Evolutionary conservation across 495 filamentous ascomycete genomes (phyloP).

Genomic region (Sphaerosporella brunnea): DNA sequence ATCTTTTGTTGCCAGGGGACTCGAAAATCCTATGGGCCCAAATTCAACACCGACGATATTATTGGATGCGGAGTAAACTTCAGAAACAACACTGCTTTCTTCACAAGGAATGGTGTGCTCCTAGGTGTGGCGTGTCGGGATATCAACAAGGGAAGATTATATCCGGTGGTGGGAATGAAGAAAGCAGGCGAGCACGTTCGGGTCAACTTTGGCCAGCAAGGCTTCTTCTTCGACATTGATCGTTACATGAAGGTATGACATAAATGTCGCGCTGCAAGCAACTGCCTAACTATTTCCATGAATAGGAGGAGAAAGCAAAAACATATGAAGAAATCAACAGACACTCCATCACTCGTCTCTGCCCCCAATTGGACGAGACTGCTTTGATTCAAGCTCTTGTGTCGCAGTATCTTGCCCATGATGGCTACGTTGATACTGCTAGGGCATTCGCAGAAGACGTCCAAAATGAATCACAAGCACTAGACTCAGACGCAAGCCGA

Average conservation of each 20-base stretch:
- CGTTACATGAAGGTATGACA: conserved; percentile 55
- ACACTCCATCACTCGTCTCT: conserved; percentile 32
- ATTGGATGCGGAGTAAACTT: conserved; percentile 94
- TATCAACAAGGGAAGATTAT: conserved; percentile 45
- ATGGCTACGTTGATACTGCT: conserved; percentile 92
- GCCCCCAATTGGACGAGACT: conserved; percentile 52
- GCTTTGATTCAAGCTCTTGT: conserved; percentile 60
- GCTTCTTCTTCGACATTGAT: conserved; percentile 89
- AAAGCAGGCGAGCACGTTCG: conserved; percentile 63
- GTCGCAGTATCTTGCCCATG: conserved; percentile 48
- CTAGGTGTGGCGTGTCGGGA: conserved; percentile 74
- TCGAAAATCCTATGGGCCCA: conserved; percentile 59
- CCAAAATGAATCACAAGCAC: conserved; percentile 45
- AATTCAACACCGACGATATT: conserved; percentile 56
- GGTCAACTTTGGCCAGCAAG: conserved; percentile 80
- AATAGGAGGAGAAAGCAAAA: conserved; percentile 18
- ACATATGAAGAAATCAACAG: conserved; percentile 38
- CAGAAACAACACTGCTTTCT: conserved; percentile 68
- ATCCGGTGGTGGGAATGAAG: conserved; percentile 88
- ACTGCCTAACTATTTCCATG: neutral
- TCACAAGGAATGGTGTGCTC: conserved; percentile 78
- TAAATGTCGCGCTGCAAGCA: conserved; percentile 9
- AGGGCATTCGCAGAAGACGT: conserved; percentile 76
- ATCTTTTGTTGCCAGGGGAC: conserved; percentile 57
- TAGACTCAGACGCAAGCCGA: conserved; percentile 9